Evolutionary conservation across 2,329 filamentous ascomycete genomes (phyloP).

Genomic region (Penicillium olsonii): DNA sequence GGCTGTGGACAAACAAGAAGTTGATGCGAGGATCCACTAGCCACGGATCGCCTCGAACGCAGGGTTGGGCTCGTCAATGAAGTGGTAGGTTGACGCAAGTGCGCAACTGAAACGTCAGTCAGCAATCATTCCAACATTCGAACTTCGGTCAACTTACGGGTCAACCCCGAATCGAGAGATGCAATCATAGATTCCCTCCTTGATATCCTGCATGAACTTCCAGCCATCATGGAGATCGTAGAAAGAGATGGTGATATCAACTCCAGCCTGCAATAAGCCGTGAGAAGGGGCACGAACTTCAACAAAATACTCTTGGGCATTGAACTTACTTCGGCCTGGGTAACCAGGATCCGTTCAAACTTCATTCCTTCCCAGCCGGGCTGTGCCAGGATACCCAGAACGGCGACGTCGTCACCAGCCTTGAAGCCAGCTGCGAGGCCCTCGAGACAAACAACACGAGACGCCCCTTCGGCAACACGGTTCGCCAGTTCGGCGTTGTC

Average conservation of each 20-base stretch:
- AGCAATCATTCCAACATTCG: not conserved
- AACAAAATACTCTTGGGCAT: not conserved
- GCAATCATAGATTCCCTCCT: slow-evolving; percentile 8
- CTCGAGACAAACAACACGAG: slow-evolving; percentile 4
- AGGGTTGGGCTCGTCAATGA: slow-evolving; percentile 8
- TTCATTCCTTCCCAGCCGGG: not conserved
- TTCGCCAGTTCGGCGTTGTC: slow-evolving; percentile 24
- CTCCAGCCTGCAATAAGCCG: not conserved
- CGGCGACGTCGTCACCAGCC: not conserved
- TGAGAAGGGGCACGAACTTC: not conserved
- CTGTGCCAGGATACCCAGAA: slow-evolving; percentile 1
- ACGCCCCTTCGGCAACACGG: not conserved
- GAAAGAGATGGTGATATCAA: slow-evolving; percentile 11
- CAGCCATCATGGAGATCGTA: slow-evolving; percentile 9
- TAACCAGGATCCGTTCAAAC: slow-evolving; percentile 5
- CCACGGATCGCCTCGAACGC: not conserved
- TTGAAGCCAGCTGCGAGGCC: not conserved
- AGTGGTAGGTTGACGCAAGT: slow-evolving; percentile 1
- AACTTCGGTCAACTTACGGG: slow-evolving; percentile 8
- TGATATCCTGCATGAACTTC: slow-evolving; percentile 3
- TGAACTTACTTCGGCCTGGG: slow-evolving; percentile 3
- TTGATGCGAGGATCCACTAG: not conserved
- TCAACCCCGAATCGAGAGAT: slow-evolving; percentile 12
- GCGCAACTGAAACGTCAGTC: not conserved
- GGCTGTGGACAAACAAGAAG: not conserved